Evolutionary conservation across 163 green algal genomes (phyloP), one percentile per base, ranked within the genome.

Genomic region (Chlorella variabilis): DNA sequence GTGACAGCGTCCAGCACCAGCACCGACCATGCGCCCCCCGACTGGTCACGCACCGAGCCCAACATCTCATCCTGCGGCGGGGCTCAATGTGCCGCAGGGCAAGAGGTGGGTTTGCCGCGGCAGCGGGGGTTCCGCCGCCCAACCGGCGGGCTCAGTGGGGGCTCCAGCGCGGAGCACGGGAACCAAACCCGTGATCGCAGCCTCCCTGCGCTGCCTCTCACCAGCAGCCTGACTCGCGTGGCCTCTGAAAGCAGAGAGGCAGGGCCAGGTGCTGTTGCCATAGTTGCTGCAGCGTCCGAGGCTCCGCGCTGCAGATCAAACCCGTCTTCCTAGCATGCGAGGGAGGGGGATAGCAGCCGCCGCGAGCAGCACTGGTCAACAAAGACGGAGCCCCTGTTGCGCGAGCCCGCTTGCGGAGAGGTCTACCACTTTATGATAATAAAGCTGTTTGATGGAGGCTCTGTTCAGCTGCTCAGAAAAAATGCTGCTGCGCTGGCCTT

Each of bases 1-100:
- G 93, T 97, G 11, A 94, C 67, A 1, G 75, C 58, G 65, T 97
- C 94, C 74, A 97, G 78, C 15, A 97, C 75, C 21, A 97, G 89
- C 56, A 96, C 92, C 20, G 75, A 84, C 91, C 91, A 94, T 4
- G 88, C 63, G 36, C 78, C 78, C 4, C 48, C 84, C 4, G 77
- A 83, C 6, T 79, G 36, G 31, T 87, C 90, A 1, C 75, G 51
- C 25, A 94, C 87, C n/a, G 58, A 85, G 3, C 93, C 91, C 27
- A 97, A 84, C 90, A 97, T 94, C 41, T 96, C 93, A 33, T 87
- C 82, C 76, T 96, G 88, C 45, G 86, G 38, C 0, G 27, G 6
- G 2, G 54, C 48, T 45, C 23, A 5, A 68, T 39, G n/a, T 9
- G 23, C n/a, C 62, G 59, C 31, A 59, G 49, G 36, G 38, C 20